These are phyloP conservation scores for Thielaviopsis ethacetica DNA, from an alignment of 2,329 filamentous ascomycete species.

Conservation along the genomic window DNA sequence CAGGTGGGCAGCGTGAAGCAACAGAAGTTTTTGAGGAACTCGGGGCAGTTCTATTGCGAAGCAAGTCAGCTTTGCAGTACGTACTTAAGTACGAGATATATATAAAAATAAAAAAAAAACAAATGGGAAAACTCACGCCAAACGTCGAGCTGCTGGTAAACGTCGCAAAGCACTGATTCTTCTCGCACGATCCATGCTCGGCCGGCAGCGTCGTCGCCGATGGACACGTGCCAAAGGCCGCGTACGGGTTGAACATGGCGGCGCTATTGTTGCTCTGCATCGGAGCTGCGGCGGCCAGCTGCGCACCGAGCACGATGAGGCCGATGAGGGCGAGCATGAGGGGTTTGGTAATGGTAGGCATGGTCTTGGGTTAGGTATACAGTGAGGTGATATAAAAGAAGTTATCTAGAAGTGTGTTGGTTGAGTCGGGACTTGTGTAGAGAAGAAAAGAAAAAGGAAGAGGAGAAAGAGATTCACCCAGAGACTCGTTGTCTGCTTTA, in stretches of 20 bases:
- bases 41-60: background rate
- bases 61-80: background rate
- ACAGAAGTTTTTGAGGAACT: background rate
- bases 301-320: background rate
- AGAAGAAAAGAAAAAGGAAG: too few species aligned
- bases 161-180: background rate
- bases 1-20: background rate
- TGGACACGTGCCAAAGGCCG: background rate
- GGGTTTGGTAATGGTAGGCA: too few species aligned
- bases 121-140: background rate
- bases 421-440: too few species aligned
- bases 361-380: too few species aligned
- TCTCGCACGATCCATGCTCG: background rate
- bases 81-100: too few species aligned
- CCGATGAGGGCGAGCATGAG: background rate
- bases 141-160: background rate
- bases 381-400: too few species aligned
- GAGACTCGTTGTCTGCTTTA: too few species aligned
- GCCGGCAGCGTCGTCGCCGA: background rate
- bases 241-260: background rate
- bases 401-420: too few species aligned
- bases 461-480: too few species aligned
- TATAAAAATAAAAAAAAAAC: background rate
- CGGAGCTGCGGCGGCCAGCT: too few species aligned
- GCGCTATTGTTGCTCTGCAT: background rate